Conservation (phyloP, 768 basidiomycete genomes). For the Royoungia palumana region DNA sequence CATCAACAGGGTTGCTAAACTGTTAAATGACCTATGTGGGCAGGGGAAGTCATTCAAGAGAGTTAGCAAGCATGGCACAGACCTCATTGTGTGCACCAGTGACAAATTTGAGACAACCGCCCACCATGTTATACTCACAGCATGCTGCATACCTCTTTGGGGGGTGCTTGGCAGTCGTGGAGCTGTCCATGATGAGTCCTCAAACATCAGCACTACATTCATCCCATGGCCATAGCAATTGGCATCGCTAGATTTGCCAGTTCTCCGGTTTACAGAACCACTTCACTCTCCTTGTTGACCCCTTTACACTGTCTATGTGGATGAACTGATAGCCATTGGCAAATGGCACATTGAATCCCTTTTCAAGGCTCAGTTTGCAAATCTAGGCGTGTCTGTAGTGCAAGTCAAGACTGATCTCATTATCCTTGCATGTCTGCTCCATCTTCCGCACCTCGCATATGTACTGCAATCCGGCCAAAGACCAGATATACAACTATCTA, state of each 20-base stretch:
- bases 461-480: slow-evolving; percentile 65
- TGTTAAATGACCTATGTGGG: slow-evolving; percentile 15
- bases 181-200: slow-evolving; percentile 25
- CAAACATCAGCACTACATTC: slow-evolving; percentile 31
- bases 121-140: slow-evolving; percentile 63
- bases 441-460: slow-evolving; percentile 50
- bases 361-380: slow-evolving; percentile 39
- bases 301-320: slow-evolving; percentile 85
- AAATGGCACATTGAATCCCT: slow-evolving; percentile 60
- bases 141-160: slow-evolving; percentile 50
- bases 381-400: slow-evolving; percentile 39
- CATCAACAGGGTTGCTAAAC: slow-evolving; percentile 28
- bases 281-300: slow-evolving; percentile 69
- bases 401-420: slow-evolving; percentile 64
- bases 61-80: slow-evolving; percentile 52
- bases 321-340: slow-evolving; percentile 80
- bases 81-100: slow-evolving; percentile 51
- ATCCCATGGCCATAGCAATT: slow-evolving; percentile 1
- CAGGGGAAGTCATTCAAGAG: background rate
- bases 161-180: slow-evolving; percentile 38
- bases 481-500: slow-evolving; percentile 43
- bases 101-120: slow-evolving; percentile 49
- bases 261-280: slow-evolving; percentile 46
- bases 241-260: background rate
- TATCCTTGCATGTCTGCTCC: slow-evolving; percentile 52